Evolutionary conservation across 2,329 filamentous ascomycete species (phyloP), one percentile per base, ranked within the genome.

Genomic region (Elsinoe perseae): DNA sequence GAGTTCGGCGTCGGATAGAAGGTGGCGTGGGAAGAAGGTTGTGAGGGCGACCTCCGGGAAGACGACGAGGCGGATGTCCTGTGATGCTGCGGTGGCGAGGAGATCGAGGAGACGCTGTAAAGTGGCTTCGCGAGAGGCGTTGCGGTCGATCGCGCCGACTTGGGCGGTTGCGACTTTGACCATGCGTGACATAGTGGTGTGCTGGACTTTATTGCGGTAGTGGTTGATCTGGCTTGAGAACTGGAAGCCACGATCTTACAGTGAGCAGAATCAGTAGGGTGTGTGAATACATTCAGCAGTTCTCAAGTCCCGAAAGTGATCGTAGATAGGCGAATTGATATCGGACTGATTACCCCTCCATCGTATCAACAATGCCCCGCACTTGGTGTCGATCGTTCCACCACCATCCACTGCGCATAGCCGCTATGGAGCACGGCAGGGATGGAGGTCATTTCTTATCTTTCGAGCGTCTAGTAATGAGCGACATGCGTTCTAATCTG

Each of bases 31-130:
- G 63, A 81, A 81, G 70, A 82, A 81, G 0, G 78, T 81, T 0
- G 78, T 80, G 10, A 81, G 71, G 9, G 78, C 74, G n/a, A 73
- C 69, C 64, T 81, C 79, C 1, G 78, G 79, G 60, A 76, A 81
- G 27, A 80, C 72, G 8, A 80, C 73, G 1, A 81, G 65, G 59
- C 76, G 70, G 40, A 76, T 77, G 14, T 71, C 70, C 56, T 75
- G 64, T 2, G 66, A 56, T 1, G 73, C 70, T 10, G 78, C 78
- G 42, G 72, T 64, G 16, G 73, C 67, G 21, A 82, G 73, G 25
- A 81, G 72, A 18, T 66, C 66, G 59, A 80, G 66, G 68, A 81
- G 77, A 10, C 79, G 74, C 2, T 66, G 56, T n/a, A 81, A 64
- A 4, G 73, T 74, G 38, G 75, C 69, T 40, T 62, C 60, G 25